Evolutionary conservation across 345 rosid species (phyloP).

Genomic region (Pugionium dolabratum): DNA sequence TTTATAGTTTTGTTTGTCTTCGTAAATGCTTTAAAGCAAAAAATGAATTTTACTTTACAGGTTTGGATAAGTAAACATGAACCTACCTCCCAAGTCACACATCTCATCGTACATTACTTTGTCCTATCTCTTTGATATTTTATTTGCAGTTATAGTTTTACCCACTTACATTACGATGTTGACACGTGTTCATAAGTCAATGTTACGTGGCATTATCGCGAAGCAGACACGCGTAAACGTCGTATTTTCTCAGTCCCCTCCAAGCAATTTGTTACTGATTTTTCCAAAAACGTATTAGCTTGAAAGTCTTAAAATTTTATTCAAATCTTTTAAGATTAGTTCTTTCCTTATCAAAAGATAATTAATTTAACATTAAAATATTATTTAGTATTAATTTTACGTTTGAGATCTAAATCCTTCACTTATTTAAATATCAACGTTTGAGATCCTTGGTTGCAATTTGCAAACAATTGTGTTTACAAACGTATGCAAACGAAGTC

Average conservation of each 20-base stretch:
- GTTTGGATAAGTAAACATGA: constrained; percentile 16
- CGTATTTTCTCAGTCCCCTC: background rate
- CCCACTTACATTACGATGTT: background rate
- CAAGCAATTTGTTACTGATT: background rate
- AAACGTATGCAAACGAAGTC: background rate
- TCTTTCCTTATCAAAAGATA: too few species aligned
- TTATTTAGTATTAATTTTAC: background rate
- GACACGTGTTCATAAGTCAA: background rate
- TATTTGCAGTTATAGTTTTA: background rate
- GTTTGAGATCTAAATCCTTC: background rate
- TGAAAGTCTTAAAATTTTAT: background rate
- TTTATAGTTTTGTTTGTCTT: constrained; percentile 13
- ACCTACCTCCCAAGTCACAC: constrained; percentile 2
- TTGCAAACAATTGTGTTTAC: background rate
- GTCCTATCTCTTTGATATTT: background rate
- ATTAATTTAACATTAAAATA: too few species aligned
- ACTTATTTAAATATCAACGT: background rate
- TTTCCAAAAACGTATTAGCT: background rate
- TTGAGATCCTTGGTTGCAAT: too few species aligned
- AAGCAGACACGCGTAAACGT: background rate
- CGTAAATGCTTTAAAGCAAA: background rate
- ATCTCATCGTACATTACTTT: constrained; percentile 29
- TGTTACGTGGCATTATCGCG: background rate
- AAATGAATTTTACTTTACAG: constrained; percentile 3
- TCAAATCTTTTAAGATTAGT: too few species aligned